phyloP scores from a whole-genome alignment of 2,329 filamentous ascomycete genomes.

The Neocucurbitaria cava region DNA sequence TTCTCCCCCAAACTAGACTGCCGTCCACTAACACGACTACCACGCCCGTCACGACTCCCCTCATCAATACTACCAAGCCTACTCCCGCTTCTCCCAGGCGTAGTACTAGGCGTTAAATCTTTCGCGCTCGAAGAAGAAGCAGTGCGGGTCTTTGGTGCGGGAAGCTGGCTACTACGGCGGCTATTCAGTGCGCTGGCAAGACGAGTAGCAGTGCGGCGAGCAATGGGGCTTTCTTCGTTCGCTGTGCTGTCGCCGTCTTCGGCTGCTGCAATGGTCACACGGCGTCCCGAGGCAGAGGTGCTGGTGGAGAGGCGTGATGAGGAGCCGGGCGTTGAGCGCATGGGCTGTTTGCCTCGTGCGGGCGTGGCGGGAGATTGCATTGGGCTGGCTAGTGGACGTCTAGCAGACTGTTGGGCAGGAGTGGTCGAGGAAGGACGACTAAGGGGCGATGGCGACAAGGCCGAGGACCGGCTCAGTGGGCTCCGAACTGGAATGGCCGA shows the following conservation, averaged over 20 bases:
- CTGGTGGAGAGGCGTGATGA: constrained; percentile 18
- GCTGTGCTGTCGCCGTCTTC: constrained; percentile 26
- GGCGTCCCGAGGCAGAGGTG: constrained; percentile 35
- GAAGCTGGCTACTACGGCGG: constrained; percentile 40
- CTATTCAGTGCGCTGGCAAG: constrained; percentile 40
- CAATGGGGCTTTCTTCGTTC: constrained; percentile 39
- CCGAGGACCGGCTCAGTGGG: constrained; percentile 38
- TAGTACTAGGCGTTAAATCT: constrained; percentile 10
- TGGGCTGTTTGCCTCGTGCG: constrained; percentile 27
- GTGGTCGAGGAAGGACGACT: constrained; percentile 39
- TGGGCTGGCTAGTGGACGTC: constrained; percentile 38
- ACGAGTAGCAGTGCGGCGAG: constrained; percentile 31
- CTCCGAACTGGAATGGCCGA: constrained; percentile 47
- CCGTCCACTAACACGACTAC: constrained; percentile 32
- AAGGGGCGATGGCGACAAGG: constrained; percentile 30
- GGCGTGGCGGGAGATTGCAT: constrained; percentile 43
- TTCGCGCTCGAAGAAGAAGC: constrained; percentile 27
- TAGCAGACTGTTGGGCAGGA: constrained; percentile 32
- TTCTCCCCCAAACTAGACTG: constrained; percentile 33
- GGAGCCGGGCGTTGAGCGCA: constrained; percentile 29
- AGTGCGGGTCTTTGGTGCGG: constrained; percentile 36
- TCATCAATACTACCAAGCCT: constrained; percentile 34
- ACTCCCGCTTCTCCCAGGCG: constrained; percentile 29
- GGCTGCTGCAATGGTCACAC: constrained; percentile 26
- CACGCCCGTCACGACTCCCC: constrained; percentile 32